phyloP scores from a whole-genome alignment of 305 asterid species.

The Fraxinus angustifolia region DNA sequence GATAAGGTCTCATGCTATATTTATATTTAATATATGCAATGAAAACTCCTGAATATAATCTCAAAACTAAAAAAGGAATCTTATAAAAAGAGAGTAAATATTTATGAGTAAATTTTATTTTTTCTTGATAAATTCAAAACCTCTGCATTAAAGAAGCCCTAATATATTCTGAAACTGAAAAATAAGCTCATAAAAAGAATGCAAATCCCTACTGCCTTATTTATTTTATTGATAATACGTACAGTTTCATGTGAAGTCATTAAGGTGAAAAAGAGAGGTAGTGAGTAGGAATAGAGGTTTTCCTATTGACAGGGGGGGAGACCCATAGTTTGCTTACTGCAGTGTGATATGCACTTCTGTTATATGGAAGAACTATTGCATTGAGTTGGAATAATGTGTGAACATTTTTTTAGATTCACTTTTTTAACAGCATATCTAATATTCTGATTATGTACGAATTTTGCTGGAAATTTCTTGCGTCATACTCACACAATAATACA shows the following conservation, averaged over 20 bases:
- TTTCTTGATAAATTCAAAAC: neutral
- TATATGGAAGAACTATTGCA: neutral
- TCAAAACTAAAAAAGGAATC: neutral
- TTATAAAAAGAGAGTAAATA: neutral
- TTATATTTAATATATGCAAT: neutral
- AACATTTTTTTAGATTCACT: neutral
- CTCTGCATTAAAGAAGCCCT: neutral
- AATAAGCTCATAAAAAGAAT: neutral
- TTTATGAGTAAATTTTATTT: neutral
- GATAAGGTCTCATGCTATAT: neutral
- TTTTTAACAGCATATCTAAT: neutral
- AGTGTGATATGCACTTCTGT: neutral
- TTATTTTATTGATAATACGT: neutral
- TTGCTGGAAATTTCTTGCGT: neutral
- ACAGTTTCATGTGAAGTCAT: neutral
- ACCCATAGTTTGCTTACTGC: neutral
- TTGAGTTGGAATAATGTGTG: neutral
- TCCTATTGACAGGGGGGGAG: neutral
- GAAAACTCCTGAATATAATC: neutral
- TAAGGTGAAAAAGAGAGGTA: neutral
- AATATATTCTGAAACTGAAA: neutral
- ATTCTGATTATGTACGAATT: neutral
- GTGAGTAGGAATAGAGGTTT: neutral
- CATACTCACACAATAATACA: neutral
- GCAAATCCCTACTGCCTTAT: neutral